Evolutionary conservation across 768 basidiomycete genomes (phyloP), one percentile per base, ranked within the genome.

Genomic region (Collybiopsis luxurians): DNA sequence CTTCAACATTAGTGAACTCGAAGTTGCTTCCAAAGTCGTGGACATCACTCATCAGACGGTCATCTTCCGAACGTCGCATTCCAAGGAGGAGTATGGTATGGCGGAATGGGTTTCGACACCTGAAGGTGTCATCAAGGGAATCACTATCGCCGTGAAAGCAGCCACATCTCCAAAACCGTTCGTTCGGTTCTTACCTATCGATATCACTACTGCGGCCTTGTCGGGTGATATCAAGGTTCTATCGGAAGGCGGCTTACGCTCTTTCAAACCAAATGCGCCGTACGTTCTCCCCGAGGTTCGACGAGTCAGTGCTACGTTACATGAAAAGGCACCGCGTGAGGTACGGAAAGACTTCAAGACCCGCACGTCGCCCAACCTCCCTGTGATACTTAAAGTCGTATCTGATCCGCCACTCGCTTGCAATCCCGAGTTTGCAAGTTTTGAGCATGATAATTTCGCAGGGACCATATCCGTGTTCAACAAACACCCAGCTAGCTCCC

Each of bases 321-420:
- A 57, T 19, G 72, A 74, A 50, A 62, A 59, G 10, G 68, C 63
- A 38, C 49, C 65, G 23, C 71, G 75, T 6, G 56, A 64, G 21
- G 61, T 63, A 9, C 73, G 72, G 23, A 75, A 69, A 26, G 69
- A 75, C 42, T 77, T 77, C 66, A 75, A 73, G 58, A 74, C 74
- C 2, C 59, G 66, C 15, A 68, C 68, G 4, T 60, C 71, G 2
- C 62, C 69, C 1, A 48, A 60, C 10, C 60, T 75, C 13, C 69
- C 68, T 21, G 64, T 74, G 27, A 66, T 75, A 42, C 63, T 76
- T 26, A 74, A 71, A 59, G 42, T 60, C 1, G 62, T 65, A 49
- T 71, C 71, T n/a, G 70, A 75, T 28, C 73, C 73, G 15, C 72
- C 74, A 6, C 67, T 76, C 3, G 56, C 58, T 5, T 70, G 73